These are phyloP conservation scores for Marsdenia floribunda DNA, from an alignment of 257 asterid species.

Conservation along the genomic window DNA sequence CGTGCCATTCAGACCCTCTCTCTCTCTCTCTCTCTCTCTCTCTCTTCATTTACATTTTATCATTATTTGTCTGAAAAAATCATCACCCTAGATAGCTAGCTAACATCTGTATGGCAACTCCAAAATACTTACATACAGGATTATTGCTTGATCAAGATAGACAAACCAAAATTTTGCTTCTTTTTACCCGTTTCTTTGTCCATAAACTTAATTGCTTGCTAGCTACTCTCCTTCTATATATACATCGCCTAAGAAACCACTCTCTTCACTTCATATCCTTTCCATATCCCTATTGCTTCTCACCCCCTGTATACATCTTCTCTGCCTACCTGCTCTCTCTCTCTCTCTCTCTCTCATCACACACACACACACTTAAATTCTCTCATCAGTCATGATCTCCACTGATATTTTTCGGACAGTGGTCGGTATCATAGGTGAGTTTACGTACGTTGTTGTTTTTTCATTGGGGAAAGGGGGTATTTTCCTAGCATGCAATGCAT, in stretches of 20 bases:
- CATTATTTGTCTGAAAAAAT: neutral
- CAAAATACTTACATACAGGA: neutral
- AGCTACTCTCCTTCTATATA: neutral
- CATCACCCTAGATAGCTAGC: slow-evolving; percentile 12
- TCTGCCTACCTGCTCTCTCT: neutral
- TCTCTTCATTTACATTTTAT: slow-evolving; percentile 23
- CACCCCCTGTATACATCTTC: neutral
- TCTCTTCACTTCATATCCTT: neutral
- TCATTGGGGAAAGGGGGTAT: no score
- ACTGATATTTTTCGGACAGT: slow-evolving; percentile 40
- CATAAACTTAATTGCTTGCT: neutral
- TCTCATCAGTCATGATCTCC: slow-evolving; percentile 36
- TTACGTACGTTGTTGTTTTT: neutral
- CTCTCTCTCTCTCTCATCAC: neutral
- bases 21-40: slow-evolving; percentile 16
- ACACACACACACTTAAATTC: neutral
- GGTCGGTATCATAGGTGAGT: slow-evolving; percentile 65
- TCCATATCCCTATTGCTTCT: no score
- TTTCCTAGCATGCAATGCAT: no score
- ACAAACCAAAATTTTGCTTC: neutral
- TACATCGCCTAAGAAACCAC: no score
- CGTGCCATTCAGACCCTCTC: slow-evolving; percentile 35
- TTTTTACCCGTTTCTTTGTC: no score
- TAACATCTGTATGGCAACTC: slow-evolving; percentile 55
- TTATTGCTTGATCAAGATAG: neutral